phyloP scores from a whole-genome alignment of 1,139 yeast species.

The Saccharomyces hybrid region DNA sequence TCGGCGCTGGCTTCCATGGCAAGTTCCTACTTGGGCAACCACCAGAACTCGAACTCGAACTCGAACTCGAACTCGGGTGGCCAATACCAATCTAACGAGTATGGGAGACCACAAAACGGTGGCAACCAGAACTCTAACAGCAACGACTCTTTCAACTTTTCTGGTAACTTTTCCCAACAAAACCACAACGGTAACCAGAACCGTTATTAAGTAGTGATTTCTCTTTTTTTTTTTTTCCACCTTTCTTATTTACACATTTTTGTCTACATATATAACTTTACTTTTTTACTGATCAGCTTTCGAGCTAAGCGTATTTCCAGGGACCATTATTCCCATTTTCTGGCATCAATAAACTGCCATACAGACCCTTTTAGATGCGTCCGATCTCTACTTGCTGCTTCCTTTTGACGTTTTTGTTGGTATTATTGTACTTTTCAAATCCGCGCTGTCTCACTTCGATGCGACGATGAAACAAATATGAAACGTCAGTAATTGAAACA shows the following conservation, averaged over 20 bases:
- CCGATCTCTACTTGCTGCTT: neutral
- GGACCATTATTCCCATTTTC: neutral
- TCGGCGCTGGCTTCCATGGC: slow-evolving; percentile 13
- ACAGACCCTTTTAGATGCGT: neutral
- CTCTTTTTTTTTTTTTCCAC: neutral
- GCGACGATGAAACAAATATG: neutral
- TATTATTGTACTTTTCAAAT: neutral
- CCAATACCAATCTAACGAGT: neutral
- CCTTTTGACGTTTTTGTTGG: neutral
- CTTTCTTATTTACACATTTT: no score
- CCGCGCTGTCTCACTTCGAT: neutral
- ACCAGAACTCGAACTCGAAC: neutral
- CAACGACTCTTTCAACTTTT: slow-evolving; percentile 1
- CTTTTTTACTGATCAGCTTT: neutral
- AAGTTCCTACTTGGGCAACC: slow-evolving; percentile 8
- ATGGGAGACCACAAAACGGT: neutral
- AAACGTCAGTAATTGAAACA: neutral
- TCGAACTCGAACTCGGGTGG: neutral
- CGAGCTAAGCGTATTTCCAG: neutral
- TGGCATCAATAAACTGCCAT: neutral
- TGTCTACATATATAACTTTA: neutral
- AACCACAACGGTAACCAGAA: neutral
- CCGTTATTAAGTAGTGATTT: neutral
- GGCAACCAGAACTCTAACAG: neutral
- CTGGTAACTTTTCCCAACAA: slow-evolving; percentile 3